Base-by-base conservation (phyloP, 192 early-diverging fungal species). In the Fimicolochytrium jonesii region DNA sequence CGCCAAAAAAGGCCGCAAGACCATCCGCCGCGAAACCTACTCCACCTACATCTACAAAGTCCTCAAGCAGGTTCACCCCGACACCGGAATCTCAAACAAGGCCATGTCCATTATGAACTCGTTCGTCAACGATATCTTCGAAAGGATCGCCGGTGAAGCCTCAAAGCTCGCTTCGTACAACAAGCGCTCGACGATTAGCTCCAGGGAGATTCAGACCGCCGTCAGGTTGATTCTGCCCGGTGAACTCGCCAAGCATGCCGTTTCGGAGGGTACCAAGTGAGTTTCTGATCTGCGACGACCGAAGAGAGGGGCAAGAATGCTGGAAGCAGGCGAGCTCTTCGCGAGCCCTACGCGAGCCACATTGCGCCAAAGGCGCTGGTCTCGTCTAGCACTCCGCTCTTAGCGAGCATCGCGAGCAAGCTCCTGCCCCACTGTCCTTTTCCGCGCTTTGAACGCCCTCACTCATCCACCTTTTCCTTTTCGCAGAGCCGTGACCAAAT, bases 21-120 rank as follows among this genome's bases (percentile, higher is more conserved):
- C 71, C 61, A 66, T 73, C 68, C 85, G 91, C 67, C 89, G 88
- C 64, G 91, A 97, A 74, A 94, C 92, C 49, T 94, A 92, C 89
- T 89, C 89, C 51, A 88, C 91, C 60, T 95, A 95, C 79, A 94
- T 95, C 82, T 95, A 93, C 88, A 93, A 93, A 81, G 92, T 96
- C 45, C 78, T 95, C 61, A 94, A 94, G 83, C 94, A 97, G 77
- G 92, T 97, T 62, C 93, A 97, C 81, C 94, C 94, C 64, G 93
- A 97, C 73, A 93, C 91, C 36, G 93, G 94, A 81, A 93, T 97
- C 82, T 94, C 92, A 63, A 93, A 93, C 89, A 94, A 94, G 86
- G 92, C 94, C 79, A 97, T 97, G 94, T 90, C 87, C 36, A 94
- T 93, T 78, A 82, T 92, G 73, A 95, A 97, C 91, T 94, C 92